A percentile compares a stretch with the other conserved stretches of the same genome.
phyloP scores from a whole-genome alignment of 2,329 filamentous ascomycete genomes.

The Lecanicillium sp. region DNA sequence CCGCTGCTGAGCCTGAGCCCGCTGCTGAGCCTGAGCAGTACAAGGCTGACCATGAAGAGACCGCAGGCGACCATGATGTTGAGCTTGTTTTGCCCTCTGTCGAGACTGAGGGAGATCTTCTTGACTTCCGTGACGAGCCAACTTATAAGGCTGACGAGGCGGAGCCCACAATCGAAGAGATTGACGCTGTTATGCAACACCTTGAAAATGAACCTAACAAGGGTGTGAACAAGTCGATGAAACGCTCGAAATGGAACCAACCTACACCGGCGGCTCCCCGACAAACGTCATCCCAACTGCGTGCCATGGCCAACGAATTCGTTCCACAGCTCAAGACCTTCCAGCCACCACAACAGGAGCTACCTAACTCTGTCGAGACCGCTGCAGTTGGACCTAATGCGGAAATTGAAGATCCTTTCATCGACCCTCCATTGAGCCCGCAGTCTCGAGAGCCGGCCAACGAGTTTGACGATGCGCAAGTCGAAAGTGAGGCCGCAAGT shows the following conservation, averaged over 20 bases:
- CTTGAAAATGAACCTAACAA: slow-evolving; percentile 65
- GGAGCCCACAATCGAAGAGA: slow-evolving; percentile 65
- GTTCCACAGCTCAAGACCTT: slow-evolving; percentile 1
- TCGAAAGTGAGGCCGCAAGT: slow-evolving; percentile 59
- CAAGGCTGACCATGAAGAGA: too few species aligned
- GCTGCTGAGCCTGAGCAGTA: too few species aligned
- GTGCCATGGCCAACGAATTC: slow-evolving; percentile 1
- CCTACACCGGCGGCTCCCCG: slow-evolving; percentile 25
- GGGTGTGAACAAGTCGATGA: slow-evolving; percentile 58
- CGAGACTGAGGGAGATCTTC: slow-evolving; percentile 10
- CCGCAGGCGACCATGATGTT: neutral
- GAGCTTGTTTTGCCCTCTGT: slow-evolving; percentile 7
- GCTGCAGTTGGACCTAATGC: slow-evolving; percentile 36
- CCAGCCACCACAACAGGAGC: slow-evolving; percentile 3
- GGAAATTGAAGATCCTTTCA: slow-evolving; percentile 55
- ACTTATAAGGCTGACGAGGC: slow-evolving; percentile 19
- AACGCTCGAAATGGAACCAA: slow-evolving; percentile 38
- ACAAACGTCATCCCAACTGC: slow-evolving; percentile 1
- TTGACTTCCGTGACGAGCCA: slow-evolving; percentile 12
- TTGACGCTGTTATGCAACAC: slow-evolving; percentile 87
- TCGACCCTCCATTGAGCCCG: slow-evolving; percentile 40
- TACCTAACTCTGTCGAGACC: slow-evolving; percentile 36
- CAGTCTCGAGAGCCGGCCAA: slow-evolving; percentile 43
- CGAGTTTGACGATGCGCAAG: slow-evolving; percentile 22
- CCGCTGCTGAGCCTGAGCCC: slow-evolving; percentile 7